Evolutionary conservation across 192 early-diverging fungal species (phyloP), one percentile per base, ranked within the genome.

Genomic region (Pilaira anomala): DNA sequence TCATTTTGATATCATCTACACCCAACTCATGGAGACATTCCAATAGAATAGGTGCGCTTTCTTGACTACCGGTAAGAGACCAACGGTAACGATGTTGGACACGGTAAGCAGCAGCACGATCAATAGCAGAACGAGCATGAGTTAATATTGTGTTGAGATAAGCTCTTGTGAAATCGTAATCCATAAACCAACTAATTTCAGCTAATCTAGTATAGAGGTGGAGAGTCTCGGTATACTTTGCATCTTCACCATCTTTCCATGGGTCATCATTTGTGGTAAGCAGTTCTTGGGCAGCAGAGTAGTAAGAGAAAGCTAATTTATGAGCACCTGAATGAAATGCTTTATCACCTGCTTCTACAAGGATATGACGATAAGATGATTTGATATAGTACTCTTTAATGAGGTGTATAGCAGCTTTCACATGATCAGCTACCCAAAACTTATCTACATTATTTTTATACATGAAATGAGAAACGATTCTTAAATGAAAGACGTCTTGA

Each of bases 401-500:
- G 0, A 71, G 51, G 9, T 45, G 51, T 21, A 73, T 45, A 0
- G 71, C 66, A n/a, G 54, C 59, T 21, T 61, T 45, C 6, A 73
- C 21, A 60, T 73, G 71, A 39, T 73, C 66, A 2, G 71, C 71
- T 12, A 67, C 62, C 71, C 65, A 73, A 33, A 73, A 73, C 12
- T 50, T 52, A 48, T 67, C 65, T 3, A 59, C 49, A 5, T 29
- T n/a, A 7, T 54, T 28, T 22, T 59, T 51, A 18, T 67, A 24
- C 48, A 68, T 63, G 36, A 68, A 67, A 39, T 54, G 56, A 11
- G 44, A n/a, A 6, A 53, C 71, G 45, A 73, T 73, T n/a, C 48
- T 62, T 1, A 67, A 44, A 30, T 68, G 71, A 22, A 68, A 63
- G 29, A 45, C 54, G 16, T 67, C 54, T 14, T 54, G 25, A 13